These are phyloP conservation scores for Strobilomyces dryophilus DNA, from an alignment of 768 basidiomycete genomes.

Conservation along the genomic window DNA sequence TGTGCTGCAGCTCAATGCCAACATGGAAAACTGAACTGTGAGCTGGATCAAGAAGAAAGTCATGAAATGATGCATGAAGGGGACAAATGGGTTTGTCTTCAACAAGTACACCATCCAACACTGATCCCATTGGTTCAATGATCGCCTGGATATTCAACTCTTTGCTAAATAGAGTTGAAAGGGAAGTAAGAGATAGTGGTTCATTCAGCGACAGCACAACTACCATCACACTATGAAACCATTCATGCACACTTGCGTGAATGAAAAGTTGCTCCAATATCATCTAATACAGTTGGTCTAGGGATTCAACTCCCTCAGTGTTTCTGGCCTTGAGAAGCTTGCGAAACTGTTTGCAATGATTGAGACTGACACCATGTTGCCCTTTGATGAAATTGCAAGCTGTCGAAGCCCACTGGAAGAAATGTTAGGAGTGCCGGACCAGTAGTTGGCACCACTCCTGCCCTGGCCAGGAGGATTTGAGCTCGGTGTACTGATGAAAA, in stretches of 20 bases:
- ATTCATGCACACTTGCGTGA: background rate
- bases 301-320: background rate
- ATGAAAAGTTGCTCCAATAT: background rate
- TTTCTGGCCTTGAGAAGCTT: background rate
- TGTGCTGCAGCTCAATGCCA: background rate
- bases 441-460: background rate
- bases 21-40: background rate
- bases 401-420: too few species aligned
- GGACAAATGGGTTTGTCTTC: too few species aligned
- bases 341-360: background rate
- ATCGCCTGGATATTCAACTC: background rate
- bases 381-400: too few species aligned
- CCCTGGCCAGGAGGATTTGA: background rate
- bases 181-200: background rate
- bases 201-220: background rate
- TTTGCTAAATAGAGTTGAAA: too few species aligned
- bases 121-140: background rate
- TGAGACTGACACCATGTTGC: background rate
- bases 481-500: background rate
- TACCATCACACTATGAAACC: conserved; percentile 4
- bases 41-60: background rate
- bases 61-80: background rate
- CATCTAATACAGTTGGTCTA: background rate
- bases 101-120: too few species aligned
- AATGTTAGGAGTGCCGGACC: too few species aligned